A percentile compares a stretch with the other conserved stretches of the same genome.
Evolutionary conservation across 306 rosid species (phyloP).

Genomic region (Canavalia gladiata): DNA sequence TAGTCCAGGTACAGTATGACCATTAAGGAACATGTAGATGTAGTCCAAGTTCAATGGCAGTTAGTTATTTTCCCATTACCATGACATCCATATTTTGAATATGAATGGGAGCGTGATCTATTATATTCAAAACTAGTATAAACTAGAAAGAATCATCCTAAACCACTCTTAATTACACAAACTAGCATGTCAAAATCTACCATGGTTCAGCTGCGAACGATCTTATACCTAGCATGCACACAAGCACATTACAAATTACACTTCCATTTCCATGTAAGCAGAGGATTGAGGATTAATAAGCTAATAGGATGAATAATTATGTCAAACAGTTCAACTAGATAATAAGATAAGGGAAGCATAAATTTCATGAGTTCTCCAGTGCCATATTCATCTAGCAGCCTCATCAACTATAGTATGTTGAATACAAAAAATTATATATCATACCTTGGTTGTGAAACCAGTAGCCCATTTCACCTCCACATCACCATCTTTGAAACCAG

Average conservation of each 20-base stretch:
- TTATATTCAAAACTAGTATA: not conserved
- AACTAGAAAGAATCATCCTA: not conserved
- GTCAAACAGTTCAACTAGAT: slow-evolving; percentile 28
- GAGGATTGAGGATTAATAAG: not conserved
- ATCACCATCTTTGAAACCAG: slow-evolving; percentile 70
- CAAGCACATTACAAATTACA: not conserved
- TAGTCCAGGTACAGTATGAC: not conserved
- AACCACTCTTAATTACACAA: slow-evolving; percentile 12
- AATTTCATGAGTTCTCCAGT: not conserved
- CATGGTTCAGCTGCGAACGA: slow-evolving; percentile 1
- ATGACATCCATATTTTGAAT: slow-evolving; percentile 33
- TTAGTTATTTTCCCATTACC: slow-evolving; percentile 6
- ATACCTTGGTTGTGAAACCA: slow-evolving; percentile 83
- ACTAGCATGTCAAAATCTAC: slow-evolving; percentile 1
- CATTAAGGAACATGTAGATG: not conserved
- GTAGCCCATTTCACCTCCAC: slow-evolving; percentile 94
- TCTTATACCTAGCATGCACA: slow-evolving; percentile 13
- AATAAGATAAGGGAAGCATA: slow-evolving; percentile 9
- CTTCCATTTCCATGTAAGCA: not conserved
- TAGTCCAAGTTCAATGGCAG: slow-evolving; percentile 11
- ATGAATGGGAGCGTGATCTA: slow-evolving; percentile 5
- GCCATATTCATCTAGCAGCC: slow-evolving; percentile 29
- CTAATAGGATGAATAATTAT: not conserved
- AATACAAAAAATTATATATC: slow-evolving; percentile 33
- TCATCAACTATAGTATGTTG: slow-evolving; percentile 27